phyloP scores from a whole-genome alignment of 768 basidiomycete genomes.

The Hericium erinaceus region DNA sequence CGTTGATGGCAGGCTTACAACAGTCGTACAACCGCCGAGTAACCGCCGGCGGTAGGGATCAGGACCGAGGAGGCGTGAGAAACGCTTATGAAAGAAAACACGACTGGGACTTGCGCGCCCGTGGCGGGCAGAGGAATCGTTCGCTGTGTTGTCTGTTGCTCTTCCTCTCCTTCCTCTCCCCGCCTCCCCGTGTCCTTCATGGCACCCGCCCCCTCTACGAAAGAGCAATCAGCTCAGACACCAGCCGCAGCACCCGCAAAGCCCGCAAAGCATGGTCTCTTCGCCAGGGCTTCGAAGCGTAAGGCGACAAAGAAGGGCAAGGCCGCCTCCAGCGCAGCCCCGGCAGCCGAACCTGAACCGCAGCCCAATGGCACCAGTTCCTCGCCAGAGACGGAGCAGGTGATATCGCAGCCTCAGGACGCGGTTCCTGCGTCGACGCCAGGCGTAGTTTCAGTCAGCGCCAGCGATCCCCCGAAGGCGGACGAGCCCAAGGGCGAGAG shows the following conservation, averaged over 20 bases:
- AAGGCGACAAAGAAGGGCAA: conserved; percentile 8
- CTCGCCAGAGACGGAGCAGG: background rate
- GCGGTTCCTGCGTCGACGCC: background rate
- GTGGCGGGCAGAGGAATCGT: background rate
- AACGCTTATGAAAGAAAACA: background rate
- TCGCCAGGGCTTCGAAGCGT: conserved; percentile 10
- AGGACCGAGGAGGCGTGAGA: background rate
- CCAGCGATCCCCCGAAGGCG: conserved; percentile 2
- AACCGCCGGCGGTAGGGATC: background rate
- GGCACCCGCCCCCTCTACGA: background rate
- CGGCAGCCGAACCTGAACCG: background rate
- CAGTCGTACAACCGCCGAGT: too few species aligned
- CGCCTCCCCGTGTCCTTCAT: background rate
- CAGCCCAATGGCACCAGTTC: background rate
- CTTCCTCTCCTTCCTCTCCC: background rate
- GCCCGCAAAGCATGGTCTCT: conserved; percentile 6
- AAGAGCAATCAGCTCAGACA: background rate
- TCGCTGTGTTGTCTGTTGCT: conserved; percentile 1
- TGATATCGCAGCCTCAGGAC: background rate
- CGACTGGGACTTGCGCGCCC: background rate
- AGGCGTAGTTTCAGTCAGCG: background rate
- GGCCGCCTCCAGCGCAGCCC: background rate
- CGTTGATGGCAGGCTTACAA: too few species aligned
- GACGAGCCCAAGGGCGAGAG: conserved; percentile 10
- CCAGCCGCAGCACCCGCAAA: conserved; percentile 1